Percentiles rank a stretch among this genome's conserved stretches.
Conservation (phyloP, 163 green algal species). For the Volvox carteri region DNA sequence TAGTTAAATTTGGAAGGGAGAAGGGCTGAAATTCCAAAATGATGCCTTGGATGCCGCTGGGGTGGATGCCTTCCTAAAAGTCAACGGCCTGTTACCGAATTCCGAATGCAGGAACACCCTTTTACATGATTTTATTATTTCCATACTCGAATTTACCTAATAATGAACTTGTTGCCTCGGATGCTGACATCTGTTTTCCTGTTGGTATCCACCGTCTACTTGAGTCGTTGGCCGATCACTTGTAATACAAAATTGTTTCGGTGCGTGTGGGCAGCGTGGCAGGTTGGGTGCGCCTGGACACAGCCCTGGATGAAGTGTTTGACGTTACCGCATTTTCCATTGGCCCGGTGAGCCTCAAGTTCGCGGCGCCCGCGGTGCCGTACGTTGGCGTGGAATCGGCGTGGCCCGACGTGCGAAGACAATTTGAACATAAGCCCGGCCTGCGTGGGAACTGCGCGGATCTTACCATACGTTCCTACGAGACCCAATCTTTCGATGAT, state of each 20-base stretch:
- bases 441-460: constrained; percentile 4
- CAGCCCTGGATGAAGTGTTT: background rate
- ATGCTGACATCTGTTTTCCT: too few species aligned
- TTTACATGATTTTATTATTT: too few species aligned
- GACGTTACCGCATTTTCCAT: background rate
- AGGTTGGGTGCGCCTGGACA: background rate
- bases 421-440: background rate
- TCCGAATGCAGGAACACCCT: too few species aligned
- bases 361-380: background rate
- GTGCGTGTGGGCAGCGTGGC: background rate
- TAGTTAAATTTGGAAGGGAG: too few species aligned
- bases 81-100: too few species aligned
- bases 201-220: too few species aligned
- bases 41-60: too few species aligned
- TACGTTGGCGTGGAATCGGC: background rate
- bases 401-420: background rate
- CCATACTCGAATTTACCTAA: too few species aligned
- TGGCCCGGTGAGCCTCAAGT: constrained; percentile 6
- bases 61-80: too few species aligned
- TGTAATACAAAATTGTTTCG: background rate
- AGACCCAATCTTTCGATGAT: background rate
- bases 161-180: too few species aligned
- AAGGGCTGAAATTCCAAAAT: too few species aligned
- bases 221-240: too few species aligned
- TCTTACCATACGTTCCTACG: background rate